phyloP scores from a whole-genome alignment of 202 grass and related monocot genomes.

The Hordeum pubiflorum region DNA sequence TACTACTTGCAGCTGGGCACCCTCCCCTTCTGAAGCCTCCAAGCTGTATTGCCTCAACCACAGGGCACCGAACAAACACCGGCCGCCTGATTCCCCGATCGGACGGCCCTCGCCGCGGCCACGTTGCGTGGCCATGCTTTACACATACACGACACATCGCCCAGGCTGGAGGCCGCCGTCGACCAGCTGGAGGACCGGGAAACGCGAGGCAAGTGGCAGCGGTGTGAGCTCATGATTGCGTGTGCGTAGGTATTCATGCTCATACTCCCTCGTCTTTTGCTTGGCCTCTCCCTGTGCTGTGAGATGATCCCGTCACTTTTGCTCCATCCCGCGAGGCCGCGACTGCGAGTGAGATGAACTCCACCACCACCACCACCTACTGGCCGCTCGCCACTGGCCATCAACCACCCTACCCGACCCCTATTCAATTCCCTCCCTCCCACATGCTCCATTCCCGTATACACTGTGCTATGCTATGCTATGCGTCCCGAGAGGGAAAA shows the following conservation, averaged over 20 bases:
- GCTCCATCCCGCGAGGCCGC: neutral
- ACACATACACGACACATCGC: neutral
- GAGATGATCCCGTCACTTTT: too few relatives aligned
- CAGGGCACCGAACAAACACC: too few relatives aligned
- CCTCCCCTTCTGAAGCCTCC: neutral
- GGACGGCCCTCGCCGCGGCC: neutral
- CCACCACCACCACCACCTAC: neutral
- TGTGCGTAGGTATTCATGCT: neutral
- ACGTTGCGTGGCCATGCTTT: conserved; percentile 5
- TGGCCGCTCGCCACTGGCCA: neutral
- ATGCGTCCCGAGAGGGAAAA: neutral
- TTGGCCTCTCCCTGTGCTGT: neutral
- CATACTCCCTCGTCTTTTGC: conserved; percentile 4
- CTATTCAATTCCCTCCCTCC: conserved; percentile 41
- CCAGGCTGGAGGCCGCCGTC: conserved; percentile 18
- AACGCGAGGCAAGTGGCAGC: neutral
- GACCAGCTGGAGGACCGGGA: conserved; percentile 25
- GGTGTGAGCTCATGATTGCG: conserved; percentile 33
- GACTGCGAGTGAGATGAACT: conserved; percentile 33
- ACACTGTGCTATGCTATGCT: neutral
- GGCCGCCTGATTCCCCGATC: neutral
- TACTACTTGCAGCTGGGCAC: conserved; percentile 12
- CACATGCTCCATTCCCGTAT: conserved; percentile 41
- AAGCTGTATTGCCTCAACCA: neutral
- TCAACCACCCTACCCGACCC: conserved; percentile 32